Conservation (phyloP, 164 flowering plant species). For the Protea cynaroides region DNA sequence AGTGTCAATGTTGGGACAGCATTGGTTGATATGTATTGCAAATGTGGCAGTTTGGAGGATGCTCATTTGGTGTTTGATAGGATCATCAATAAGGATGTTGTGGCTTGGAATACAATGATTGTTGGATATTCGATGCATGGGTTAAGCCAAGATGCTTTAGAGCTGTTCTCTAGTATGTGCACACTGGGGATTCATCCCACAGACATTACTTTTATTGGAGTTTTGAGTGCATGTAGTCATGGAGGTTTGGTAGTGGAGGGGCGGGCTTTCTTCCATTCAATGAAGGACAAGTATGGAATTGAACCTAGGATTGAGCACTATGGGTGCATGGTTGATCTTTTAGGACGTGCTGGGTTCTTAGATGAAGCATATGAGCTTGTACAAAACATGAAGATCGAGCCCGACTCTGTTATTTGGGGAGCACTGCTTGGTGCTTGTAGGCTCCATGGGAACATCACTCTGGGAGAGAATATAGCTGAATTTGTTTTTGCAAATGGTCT, state of each 20-base stretch:
- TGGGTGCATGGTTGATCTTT: background rate
- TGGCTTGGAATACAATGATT: constrained; percentile 1
- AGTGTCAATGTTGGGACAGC: background rate
- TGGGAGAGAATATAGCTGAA: background rate
- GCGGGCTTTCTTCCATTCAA: background rate
- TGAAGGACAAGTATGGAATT: background rate
- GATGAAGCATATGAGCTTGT: background rate
- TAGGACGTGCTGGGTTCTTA: background rate
- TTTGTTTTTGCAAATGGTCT: background rate
- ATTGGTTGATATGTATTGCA: background rate
- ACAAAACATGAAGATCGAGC: background rate
- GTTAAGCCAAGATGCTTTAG: background rate
- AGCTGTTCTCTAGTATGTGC: background rate
- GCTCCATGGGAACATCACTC: background rate
- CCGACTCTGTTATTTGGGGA: background rate
- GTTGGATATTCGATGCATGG: background rate
- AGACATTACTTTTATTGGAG: background rate
- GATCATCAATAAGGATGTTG: background rate
- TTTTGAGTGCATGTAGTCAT: background rate
- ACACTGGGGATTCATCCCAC: background rate
- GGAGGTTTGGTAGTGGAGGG: background rate
- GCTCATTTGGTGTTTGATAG: background rate
- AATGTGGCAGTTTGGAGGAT: background rate
- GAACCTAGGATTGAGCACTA: background rate
- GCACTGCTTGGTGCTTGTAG: background rate